Evolutionary conservation across 1,284 basidiomycete genomes (phyloP), one percentile per base, ranked within the genome.

Genomic region (Leucoagaricus sp.): DNA sequence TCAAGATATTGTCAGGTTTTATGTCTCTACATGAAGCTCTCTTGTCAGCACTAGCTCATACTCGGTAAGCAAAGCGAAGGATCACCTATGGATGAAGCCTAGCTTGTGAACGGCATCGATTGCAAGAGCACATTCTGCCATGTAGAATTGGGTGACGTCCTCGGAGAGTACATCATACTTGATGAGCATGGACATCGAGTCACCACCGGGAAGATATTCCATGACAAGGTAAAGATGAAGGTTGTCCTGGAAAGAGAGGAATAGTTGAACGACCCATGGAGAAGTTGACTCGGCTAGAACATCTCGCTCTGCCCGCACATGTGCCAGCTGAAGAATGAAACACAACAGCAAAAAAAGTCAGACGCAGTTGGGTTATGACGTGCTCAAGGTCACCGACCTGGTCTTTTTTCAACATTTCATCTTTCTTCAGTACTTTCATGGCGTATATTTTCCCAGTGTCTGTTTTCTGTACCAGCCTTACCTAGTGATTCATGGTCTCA

Each of bases 81-180:
- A 75, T 60, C 53, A 88, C 89, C 91, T 87, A 72, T 96, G 94
- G 63, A 96, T 96, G 69, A 95, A 96, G 8, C 94, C 94, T 25
- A 96, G 82, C 65, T 93, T 89, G 76, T 96, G 94, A 7, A 96
- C 93, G 2, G 92, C 91, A 68, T 95, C 93, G 60, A 94, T 91
- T 8, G 93, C 94, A 28, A 96, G 76, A 54, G 93, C 89, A 70
- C 93, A 94, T 77, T 99, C 92, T 28, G 96, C 96, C 72, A 98
- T 96, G 75, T 76, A 99, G 75, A 99, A 99, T 53, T 97, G 84
- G 50, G 95, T 96, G 12, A 99, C 96, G 67, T 99, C 97, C 72
- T 99, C 96, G 0, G 93, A 94, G 75, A 99, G 99, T 0, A 96
- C 98, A 70, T 99, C 97, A 74, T 99, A 98, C 75, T 99, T 98